phyloP scores from a whole-genome alignment of 208 protist species.

The Crithidia expoeki region DNA sequence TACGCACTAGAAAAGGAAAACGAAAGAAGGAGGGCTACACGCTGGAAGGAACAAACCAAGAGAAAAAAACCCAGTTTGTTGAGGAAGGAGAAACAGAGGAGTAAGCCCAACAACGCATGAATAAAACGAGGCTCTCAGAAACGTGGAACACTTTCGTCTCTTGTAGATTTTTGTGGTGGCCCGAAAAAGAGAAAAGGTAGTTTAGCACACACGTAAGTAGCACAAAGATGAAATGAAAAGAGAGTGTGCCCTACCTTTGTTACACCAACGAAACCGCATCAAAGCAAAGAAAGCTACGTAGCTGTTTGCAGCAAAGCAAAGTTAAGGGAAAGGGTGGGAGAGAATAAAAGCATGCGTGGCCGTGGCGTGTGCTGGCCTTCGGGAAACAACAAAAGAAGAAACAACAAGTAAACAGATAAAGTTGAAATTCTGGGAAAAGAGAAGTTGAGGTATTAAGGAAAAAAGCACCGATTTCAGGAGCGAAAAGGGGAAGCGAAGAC shows the following conservation, averaged over 20 bases:
- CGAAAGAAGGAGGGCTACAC: not conserved
- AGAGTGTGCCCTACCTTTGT: too few species aligned
- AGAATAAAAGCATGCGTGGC: not conserved
- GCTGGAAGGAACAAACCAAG: not conserved
- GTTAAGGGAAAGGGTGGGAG: not conserved
- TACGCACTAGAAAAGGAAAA: conserved; percentile 3
- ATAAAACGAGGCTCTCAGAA: not conserved
- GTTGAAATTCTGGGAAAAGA: conserved; percentile 13
- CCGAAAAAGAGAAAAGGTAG: not conserved
- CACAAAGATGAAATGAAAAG: too few species aligned
- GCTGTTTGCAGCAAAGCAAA: too few species aligned
- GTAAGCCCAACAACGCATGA: not conserved
- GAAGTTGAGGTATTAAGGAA: conserved; percentile 19
- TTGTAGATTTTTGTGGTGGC: not conserved
- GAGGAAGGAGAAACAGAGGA: not conserved
- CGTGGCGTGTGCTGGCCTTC: not conserved
- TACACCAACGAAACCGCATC: too few species aligned
- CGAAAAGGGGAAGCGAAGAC: not conserved
- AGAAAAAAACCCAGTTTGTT: not conserved
- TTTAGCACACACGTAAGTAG: not conserved
- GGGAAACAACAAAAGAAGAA: not conserved
- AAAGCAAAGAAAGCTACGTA: too few species aligned
- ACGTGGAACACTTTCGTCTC: not conserved
- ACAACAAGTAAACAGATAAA: conserved; percentile 1
- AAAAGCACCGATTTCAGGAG: not conserved